Evolutionary conservation across 2,329 filamentous ascomycete genomes (phyloP), one percentile per base, ranked within the genome.

Genomic region (Aspergillus sp.): DNA sequence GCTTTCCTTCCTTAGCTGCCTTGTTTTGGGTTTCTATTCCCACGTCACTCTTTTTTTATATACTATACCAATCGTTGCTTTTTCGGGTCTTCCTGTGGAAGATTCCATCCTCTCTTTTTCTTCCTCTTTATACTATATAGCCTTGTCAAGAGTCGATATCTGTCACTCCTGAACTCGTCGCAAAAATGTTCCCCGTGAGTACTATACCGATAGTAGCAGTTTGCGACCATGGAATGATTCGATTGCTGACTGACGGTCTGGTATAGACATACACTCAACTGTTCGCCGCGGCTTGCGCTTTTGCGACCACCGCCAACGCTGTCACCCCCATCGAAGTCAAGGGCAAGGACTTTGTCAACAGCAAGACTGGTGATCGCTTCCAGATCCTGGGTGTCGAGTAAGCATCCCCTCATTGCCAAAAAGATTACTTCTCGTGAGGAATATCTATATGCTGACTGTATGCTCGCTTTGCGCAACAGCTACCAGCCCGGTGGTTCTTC

Each of bases 401-500:
- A 72, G 80, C 48, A 48, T 50, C 25, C 36, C 41, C 25, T 19
- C 51, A 25, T 60, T 15, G 30, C 17, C 57, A 21, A 19, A 11
- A 54, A 53, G 17, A 19, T 25, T 39, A 48, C 10, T 23, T 63
- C 25, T 15, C 15, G 25, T 27, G 27, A 54, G 59, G 62, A 61
- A 57, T 55, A 32, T 55, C 51, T 51, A 42, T 13, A 49, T 60
- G 56, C 64, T 71, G 61, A 71, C 63, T 57, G 39, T 55, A 36
- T 36, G 21, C 25, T 53, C 41, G 13, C 42, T 13, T 32, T 54
- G 30, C 57, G 25, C 49, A 60, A 64, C 67, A 83, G 82, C 66
- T 86, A 86, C 73, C 86, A 88, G 70, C 86, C 86, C 21, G 86
- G 86, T 67, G 86, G 86, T 63, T 81, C 85, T 59, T 81, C 79